phyloP scores from a whole-genome alignment of 495 filamentous ascomycete species.

The Aspergillus bertholletiae region DNA sequence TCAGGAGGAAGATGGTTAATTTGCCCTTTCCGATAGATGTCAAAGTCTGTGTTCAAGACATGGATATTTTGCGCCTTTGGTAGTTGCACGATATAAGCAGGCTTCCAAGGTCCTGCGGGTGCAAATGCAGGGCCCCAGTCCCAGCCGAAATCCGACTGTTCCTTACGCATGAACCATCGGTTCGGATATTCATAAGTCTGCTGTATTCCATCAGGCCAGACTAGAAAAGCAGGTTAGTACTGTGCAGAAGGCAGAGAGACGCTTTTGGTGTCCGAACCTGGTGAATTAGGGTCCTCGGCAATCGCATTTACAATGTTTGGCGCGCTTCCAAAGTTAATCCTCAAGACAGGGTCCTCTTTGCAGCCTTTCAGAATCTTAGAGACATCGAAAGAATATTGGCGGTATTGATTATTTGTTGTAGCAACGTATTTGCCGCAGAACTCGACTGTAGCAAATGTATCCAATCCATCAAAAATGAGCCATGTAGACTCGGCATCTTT shows the following conservation, averaged over 20 bases:
- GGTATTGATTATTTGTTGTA: slow-evolving; percentile 67
- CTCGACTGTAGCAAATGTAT: slow-evolving; percentile 61
- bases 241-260: not conserved
- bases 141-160: slow-evolving; percentile 71
- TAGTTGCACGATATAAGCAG: slow-evolving; percentile 58
- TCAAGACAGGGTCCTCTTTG: slow-evolving; percentile 34
- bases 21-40: slow-evolving; percentile 59
- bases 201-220: slow-evolving; percentile 47
- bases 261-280: slow-evolving; percentile 28
- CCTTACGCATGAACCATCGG: slow-evolving; percentile 63
- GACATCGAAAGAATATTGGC: slow-evolving; percentile 67
- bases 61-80: slow-evolving; percentile 38
- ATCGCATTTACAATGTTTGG: slow-evolving; percentile 51
- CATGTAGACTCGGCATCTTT: slow-evolving; percentile 36
- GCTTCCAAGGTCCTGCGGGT: slow-evolving; percentile 64
- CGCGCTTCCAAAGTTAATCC: slow-evolving; percentile 56
- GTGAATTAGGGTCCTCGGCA: slow-evolving; percentile 50
- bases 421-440: slow-evolving; percentile 61
- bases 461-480: slow-evolving; percentile 63
- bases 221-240: slow-evolving; percentile 13
- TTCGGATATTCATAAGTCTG: slow-evolving; percentile 45
- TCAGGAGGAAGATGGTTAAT: slow-evolving; percentile 58
- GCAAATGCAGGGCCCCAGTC: slow-evolving; percentile 68
- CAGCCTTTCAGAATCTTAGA: slow-evolving; percentile 48
- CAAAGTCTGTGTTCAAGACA: slow-evolving; percentile 56